Percentiles rank a stretch among this genome's conserved stretches.
Conservation (phyloP, 2,329 filamentous ascomycete species). For the Diaporthe sp. region DNA sequence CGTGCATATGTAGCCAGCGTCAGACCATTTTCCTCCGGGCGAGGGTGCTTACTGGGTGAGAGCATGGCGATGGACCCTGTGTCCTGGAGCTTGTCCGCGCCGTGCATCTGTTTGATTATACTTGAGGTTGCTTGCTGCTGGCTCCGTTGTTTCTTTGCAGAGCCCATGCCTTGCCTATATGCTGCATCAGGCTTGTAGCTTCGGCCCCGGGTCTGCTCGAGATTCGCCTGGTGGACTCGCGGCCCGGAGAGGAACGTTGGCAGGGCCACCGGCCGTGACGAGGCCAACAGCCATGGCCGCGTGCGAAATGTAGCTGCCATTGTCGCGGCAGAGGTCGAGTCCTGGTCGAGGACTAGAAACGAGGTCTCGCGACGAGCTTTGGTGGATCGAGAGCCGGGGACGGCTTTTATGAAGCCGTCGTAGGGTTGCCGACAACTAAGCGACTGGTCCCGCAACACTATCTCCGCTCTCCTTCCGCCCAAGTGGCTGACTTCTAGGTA, state of each 20-base stretch:
- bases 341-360: neutral
- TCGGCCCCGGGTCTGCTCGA: slow-evolving; percentile 34
- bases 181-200: slow-evolving; percentile 16
- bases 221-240: slow-evolving; percentile 9
- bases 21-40: neutral
- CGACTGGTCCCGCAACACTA: neutral
- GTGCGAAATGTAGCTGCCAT: slow-evolving; percentile 42
- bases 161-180: slow-evolving; percentile 10
- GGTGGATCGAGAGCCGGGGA: neutral
- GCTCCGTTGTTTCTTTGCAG: neutral
- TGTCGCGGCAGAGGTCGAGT: neutral
- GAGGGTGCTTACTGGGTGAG: slow-evolving; percentile 30
- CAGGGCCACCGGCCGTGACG: neutral
- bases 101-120: slow-evolving; percentile 6
- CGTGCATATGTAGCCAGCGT: neutral
- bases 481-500: slow-evolving; percentile 1
- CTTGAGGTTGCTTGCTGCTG: slow-evolving; percentile 34
- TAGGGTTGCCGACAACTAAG: neutral
- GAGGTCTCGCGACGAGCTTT: neutral
- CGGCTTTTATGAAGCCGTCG: slow-evolving; percentile 5
- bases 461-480: slow-evolving; percentile 27
- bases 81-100: neutral
- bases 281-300: slow-evolving; percentile 37
- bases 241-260: slow-evolving; percentile 21
- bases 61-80: slow-evolving; percentile 18